Conservation (phyloP, 2,329 filamentous ascomycete genomes). For the Drechslerella coelobrocha region DNA sequence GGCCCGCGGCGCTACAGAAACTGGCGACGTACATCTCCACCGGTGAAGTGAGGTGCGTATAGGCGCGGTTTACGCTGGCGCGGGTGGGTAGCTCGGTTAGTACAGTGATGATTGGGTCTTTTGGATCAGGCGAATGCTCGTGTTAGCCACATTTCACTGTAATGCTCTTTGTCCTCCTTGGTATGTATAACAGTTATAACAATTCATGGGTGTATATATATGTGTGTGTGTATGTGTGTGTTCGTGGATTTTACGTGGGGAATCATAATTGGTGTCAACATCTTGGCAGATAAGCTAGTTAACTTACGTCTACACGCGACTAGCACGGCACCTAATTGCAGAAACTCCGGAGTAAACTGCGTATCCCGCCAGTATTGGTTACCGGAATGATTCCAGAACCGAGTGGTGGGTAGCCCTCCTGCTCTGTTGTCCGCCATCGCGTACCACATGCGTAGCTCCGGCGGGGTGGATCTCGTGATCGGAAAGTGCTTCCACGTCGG, state of each 20-base stretch:
- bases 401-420: background rate
- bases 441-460: conserved; percentile 10
- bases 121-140: too few relatives aligned
- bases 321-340: background rate
- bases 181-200: too few relatives aligned
- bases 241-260: too few relatives aligned
- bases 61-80: too few relatives aligned
- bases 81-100: background rate
- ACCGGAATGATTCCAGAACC: background rate
- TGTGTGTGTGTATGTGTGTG: too few relatives aligned
- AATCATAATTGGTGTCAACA: too few relatives aligned
- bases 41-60: too few relatives aligned
- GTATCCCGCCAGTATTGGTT: background rate
- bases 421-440: conserved; percentile 28
- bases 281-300: too few relatives aligned
- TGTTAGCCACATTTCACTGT: background rate
- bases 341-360: background rate
- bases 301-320: background rate
- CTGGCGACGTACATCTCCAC: too few relatives aligned
- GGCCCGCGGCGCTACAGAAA: too few relatives aligned
- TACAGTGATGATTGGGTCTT: background rate
- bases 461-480: background rate
- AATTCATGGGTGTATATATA: background rate
- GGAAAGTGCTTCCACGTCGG: conserved; percentile 18
- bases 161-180: too few relatives aligned